Evolutionary conservation across 169 alveolate genomes (phyloP), one percentile per base, ranked within the genome.

Genomic region (Eimeria maxima): DNA sequence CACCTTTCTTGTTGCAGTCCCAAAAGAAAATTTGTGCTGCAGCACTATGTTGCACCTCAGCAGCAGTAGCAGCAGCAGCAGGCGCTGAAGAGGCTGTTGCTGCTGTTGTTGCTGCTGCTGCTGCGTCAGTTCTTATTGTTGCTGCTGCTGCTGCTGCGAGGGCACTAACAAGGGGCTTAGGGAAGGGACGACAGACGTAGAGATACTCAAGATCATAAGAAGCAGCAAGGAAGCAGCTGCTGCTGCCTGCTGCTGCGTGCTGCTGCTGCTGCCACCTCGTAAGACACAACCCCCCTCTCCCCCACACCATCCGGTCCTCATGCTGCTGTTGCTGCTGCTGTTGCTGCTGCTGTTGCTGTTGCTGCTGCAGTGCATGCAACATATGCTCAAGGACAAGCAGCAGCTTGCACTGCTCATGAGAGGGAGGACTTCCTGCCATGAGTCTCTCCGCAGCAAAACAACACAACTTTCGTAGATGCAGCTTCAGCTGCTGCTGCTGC

Each of bases 221-320:
- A 8, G 92, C 92, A 6, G 20, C 8, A 10, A 83, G 29, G 60
- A 83, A 83, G 74, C 92, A 53, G 74, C 92, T 53, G 92, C 92
- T 83, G 92, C 92, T 83, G 74, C 92, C 92, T 53, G 92, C 92
- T 53, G 92, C 92, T n/a, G 92, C 92, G 2, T 83, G 71, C 74
- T 50, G 71, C 74, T 83, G 92, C 74, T 83, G 71, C 92, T 83
- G 92, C 92, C 92, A 83, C 14, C 7, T 76, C 44, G 92, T 55
- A 50, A 83, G 92, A 57, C 92, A 83, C 29, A 83, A 76, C 22
- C 92, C 92, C 11, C 78, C 92, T 7, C 47, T 74, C 8, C 71
- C 92, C 33, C 29, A 22, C n/a, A 33, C 10, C 29, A 8, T 29
- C 92, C 16, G 2, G 44, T 53, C 44, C 10, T 50, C 50, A 3